phyloP scores from a whole-genome alignment of 139 green algal genomes.

The Desmodesmus armatus region DNA sequence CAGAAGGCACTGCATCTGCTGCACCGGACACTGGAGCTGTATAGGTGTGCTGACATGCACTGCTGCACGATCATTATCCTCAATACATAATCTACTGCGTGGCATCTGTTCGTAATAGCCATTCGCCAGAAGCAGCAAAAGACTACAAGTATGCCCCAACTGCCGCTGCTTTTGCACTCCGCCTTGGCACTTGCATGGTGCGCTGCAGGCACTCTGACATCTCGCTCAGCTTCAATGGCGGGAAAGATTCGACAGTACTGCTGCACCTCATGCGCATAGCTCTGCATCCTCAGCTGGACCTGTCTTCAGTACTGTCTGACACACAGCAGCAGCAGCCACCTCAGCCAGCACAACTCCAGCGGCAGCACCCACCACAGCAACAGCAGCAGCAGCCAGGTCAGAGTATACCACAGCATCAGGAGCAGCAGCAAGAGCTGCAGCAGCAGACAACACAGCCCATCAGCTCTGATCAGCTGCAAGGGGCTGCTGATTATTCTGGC shows the following conservation, averaged over 20 bases:
- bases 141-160: background rate
- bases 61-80: too few species aligned
- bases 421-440: conserved; percentile 11
- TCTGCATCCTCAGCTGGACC: conserved; percentile 30
- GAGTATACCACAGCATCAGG: conserved; percentile 15
- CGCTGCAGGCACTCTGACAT: conserved; percentile 67
- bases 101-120: too few species aligned
- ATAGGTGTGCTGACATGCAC: conserved; percentile 49
- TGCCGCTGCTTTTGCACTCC: background rate
- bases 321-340: conserved; percentile 4
- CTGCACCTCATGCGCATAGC: conserved; percentile 86
- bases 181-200: too few species aligned
- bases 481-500: too few species aligned
- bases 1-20: conserved; percentile 45
- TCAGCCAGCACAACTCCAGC: background rate
- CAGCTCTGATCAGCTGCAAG: background rate
- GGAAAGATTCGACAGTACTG: conserved; percentile 95
- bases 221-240: conserved; percentile 95
- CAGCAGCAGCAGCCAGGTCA: too few species aligned
- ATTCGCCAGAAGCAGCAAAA: too few species aligned
- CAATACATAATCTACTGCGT: too few species aligned
- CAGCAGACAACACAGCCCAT: background rate
- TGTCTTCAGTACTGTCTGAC: background rate
- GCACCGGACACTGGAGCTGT: conserved; percentile 43
- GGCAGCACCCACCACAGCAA: background rate